A percentile compares a stretch with the other conserved stretches of the same genome.
phyloP scores from a whole-genome alignment of 2,329 filamentous ascomycete genomes.

The Pseudocercospora vitis region DNA sequence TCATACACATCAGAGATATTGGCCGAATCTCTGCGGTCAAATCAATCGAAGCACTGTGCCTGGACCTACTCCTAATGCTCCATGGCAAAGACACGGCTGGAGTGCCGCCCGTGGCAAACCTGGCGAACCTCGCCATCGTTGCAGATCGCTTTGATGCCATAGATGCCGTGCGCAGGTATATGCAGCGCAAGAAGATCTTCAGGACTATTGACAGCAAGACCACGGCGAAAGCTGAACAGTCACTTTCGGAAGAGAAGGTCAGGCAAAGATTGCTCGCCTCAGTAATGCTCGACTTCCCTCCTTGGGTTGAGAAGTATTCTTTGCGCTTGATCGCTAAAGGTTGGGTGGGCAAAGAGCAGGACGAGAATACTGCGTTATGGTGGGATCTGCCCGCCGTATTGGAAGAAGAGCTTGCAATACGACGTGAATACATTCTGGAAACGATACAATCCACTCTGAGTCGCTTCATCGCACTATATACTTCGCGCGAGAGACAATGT shows the following conservation, averaged over 20 bases:
- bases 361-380: slow-evolving; percentile 57
- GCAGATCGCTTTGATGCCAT: slow-evolving; percentile 73
- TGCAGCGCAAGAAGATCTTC: slow-evolving; percentile 49
- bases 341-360: slow-evolving; percentile 56
- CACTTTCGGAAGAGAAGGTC: slow-evolving; percentile 61
- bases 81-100: slow-evolving; percentile 55
- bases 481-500: slow-evolving; percentile 67
- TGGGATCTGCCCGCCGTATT: slow-evolving; percentile 70
- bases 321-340: slow-evolving; percentile 67
- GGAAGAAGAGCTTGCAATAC: slow-evolving; percentile 68
- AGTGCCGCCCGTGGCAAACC: slow-evolving; percentile 57
- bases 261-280: slow-evolving; percentile 70
- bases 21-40: slow-evolving; percentile 68
- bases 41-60: slow-evolving; percentile 52
- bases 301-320: slow-evolving; percentile 62
- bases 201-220: slow-evolving; percentile 46
- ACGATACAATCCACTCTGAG: slow-evolving; percentile 68
- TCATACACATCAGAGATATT: slow-evolving; percentile 64
- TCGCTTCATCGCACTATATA: slow-evolving; percentile 68
- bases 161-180: slow-evolving; percentile 54
- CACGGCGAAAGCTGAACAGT: slow-evolving; percentile 41
- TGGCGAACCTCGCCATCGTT: slow-evolving; percentile 67
- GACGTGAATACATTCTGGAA: slow-evolving; percentile 66
- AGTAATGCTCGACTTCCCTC: slow-evolving; percentile 62
- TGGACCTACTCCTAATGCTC: slow-evolving; percentile 66